phyloP scores from a whole-genome alignment of 2,329 filamentous ascomycete species.

The Ophiognomonia clavigignenti-juglandacearum region DNA sequence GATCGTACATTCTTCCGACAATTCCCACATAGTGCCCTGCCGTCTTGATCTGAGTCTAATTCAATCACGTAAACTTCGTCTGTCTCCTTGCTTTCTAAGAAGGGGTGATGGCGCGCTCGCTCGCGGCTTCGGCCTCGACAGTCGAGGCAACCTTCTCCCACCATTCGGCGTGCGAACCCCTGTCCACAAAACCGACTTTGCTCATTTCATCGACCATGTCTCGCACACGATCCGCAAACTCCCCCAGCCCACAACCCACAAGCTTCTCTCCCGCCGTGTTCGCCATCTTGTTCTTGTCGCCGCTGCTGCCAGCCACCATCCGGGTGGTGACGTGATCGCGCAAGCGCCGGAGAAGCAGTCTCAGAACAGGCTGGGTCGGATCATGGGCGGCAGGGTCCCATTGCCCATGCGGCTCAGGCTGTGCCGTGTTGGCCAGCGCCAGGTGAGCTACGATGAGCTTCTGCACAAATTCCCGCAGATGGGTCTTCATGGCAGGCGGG shows the following conservation, averaged over 20 bases:
- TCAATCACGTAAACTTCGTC: too few species aligned
- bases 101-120: neutral
- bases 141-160: conserved; percentile 63
- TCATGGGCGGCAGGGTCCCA: conserved; percentile 25
- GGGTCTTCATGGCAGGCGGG: conserved; percentile 56
- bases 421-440: conserved; percentile 25
- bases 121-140: conserved; percentile 37
- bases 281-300: conserved; percentile 65
- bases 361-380: conserved; percentile 53
- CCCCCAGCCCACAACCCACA: conserved; percentile 63
- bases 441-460: conserved; percentile 49
- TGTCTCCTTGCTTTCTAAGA: too few species aligned
- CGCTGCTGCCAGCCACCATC: conserved; percentile 60
- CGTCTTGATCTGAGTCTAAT: too few species aligned
- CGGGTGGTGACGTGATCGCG: conserved; percentile 62
- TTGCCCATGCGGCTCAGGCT: conserved; percentile 8
- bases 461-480: conserved; percentile 52
- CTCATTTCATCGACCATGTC: conserved; percentile 65
- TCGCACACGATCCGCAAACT: conserved; percentile 66
- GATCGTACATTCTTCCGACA: too few species aligned
- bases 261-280: conserved; percentile 66
- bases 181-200: conserved; percentile 61
- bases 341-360: conserved; percentile 63
- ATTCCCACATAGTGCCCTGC: too few species aligned
- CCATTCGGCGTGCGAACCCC: conserved; percentile 63